A percentile compares a stretch with the other conserved stretches of the same genome.
These are phyloP conservation scores for Gossypium stocksii DNA, from an alignment of 345 rosid species.

Conservation along the genomic window DNA sequence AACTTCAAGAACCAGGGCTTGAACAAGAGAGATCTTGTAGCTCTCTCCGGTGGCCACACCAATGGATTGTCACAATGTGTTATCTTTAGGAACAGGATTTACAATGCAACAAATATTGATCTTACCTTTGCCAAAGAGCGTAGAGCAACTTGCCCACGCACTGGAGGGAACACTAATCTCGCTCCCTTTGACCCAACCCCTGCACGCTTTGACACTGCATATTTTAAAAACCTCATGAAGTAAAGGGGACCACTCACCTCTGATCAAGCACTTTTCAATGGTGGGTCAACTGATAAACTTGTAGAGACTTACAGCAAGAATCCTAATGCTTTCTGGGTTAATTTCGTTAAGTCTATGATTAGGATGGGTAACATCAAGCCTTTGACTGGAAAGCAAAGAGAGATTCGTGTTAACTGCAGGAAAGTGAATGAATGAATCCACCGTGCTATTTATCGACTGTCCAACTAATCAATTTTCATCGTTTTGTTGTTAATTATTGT, in stretches of 20 bases:
- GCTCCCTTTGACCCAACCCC: constrained; percentile 38
- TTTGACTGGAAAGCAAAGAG: constrained; percentile 23
- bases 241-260: constrained; percentile 46
- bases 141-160: constrained; percentile 29
- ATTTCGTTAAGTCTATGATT: constrained; percentile 35
- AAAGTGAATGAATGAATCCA: constrained; percentile 4
- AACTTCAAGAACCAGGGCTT: constrained; percentile 42
- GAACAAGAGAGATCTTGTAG: constrained; percentile 35
- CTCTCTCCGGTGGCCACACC: constrained; percentile 45
- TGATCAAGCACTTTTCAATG: constrained; percentile 47
- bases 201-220: constrained; percentile 37
- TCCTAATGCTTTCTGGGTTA: constrained; percentile 22
- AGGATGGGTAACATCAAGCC: constrained; percentile 31
- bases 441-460: too few relatives aligned
- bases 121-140: constrained; percentile 29
- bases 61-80: constrained; percentile 48
- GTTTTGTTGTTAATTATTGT: too few relatives aligned
- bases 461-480: too few relatives aligned
- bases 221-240: constrained; percentile 35
- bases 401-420: constrained; percentile 28
- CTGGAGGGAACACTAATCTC: constrained; percentile 31
- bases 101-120: constrained; percentile 44
- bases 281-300: constrained; percentile 10
- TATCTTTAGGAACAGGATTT: constrained; percentile 29
- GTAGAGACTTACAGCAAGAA: constrained; percentile 34